Conservation (phyloP, 2,329 filamentous ascomycete species). For the Septoria petroselini region DNA sequence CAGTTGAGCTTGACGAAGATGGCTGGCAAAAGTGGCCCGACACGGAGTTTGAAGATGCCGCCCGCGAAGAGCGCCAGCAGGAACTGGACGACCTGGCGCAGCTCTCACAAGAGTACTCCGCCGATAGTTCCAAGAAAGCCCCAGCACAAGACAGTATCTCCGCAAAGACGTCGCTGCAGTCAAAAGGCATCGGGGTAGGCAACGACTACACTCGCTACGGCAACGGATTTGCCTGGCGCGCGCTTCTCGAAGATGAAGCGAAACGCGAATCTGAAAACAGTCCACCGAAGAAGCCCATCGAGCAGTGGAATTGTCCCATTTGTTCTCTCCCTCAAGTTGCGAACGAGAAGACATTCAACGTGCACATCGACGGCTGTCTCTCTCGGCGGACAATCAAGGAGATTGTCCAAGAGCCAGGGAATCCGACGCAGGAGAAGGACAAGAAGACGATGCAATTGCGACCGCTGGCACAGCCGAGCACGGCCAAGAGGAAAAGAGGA, state of each 20-base stretch:
- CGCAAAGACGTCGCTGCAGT: conserved; percentile 13
- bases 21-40: conserved; percentile 69
- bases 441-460: conserved; percentile 15
- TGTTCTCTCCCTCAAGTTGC: conserved; percentile 73
- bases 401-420: conserved; percentile 58
- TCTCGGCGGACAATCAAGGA: conserved; percentile 84
- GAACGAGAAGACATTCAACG: conserved; percentile 76
- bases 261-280: conserved; percentile 33
- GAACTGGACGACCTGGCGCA: conserved; percentile 61
- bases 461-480: conserved; percentile 19
- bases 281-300: conserved; percentile 17
- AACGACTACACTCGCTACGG: conserved; percentile 34
- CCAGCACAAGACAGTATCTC: conserved; percentile 7
- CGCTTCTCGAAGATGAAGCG: conserved; percentile 33
- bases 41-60: conserved; percentile 62
- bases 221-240: conserved; percentile 37
- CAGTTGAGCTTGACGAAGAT: conserved; percentile 43
- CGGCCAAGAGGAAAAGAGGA: conserved; percentile 33
- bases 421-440: conserved; percentile 2
- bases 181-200: conserved; percentile 11
- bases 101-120: conserved; percentile 58
- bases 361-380: conserved; percentile 88
- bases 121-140: conserved; percentile 24
- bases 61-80: conserved; percentile 57
- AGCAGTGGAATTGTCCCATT: conserved; percentile 82